Conservation (phyloP, 2,329 filamentous ascomycete genomes). For the Chrysoporthe puriensis region DNA sequence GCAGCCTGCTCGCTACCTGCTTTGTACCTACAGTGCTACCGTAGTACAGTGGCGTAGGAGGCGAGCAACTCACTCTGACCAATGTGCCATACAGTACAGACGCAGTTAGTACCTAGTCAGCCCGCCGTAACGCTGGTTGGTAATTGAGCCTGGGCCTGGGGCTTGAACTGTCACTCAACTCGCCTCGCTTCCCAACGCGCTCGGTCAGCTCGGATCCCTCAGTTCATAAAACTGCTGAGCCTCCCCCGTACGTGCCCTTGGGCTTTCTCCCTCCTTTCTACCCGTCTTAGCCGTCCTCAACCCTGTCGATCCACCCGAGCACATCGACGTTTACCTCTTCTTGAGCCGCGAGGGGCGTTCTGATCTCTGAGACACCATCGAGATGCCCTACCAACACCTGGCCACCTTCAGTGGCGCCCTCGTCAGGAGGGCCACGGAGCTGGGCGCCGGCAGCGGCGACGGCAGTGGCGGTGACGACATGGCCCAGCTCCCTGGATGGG, state of each 20-base stretch:
- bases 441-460: conserved; percentile 1
- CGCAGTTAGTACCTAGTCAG: no score
- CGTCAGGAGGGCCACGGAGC: conserved; percentile 23
- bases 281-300: background rate
- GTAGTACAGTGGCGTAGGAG: background rate
- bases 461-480: conserved; percentile 7
- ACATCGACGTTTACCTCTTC: background rate
- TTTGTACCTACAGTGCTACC: no score
- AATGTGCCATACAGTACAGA: background rate
- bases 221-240: conserved; percentile 6
- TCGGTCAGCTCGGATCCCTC: conserved; percentile 9
- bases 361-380: background rate
- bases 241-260: background rate
- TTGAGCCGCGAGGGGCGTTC: background rate
- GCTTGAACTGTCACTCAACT: background rate
- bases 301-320: background rate
- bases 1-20: background rate
- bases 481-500: conserved; percentile 44
- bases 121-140: no score
- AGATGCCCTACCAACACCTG: conserved; percentile 19
- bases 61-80: background rate
- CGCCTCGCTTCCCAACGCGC: background rate
- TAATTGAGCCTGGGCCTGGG: no score
- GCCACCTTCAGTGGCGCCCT: conserved; percentile 22
- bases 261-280: background rate